A percentile compares a stretch with the other conserved stretches of the same genome.
Conservation (phyloP, 2,329 filamentous ascomycete genomes). For the Colletotrichum destructivum region DNA sequence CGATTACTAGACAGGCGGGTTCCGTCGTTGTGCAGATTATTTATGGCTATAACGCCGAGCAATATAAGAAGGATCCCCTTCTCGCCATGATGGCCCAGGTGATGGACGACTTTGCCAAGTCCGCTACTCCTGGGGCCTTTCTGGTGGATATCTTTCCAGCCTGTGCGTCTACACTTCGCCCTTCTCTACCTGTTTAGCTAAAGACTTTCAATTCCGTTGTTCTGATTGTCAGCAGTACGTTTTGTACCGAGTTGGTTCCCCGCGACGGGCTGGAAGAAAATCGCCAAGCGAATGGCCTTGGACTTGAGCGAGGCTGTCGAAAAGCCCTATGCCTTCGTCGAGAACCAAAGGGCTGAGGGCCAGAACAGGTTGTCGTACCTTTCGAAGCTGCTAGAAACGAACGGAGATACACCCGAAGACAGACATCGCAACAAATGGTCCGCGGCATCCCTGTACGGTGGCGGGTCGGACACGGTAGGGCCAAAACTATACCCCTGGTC, state of each 20-base stretch:
- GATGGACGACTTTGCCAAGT: neutral
- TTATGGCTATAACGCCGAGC: conserved; percentile 23
- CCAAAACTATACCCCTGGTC: neutral
- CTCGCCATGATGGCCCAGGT: neutral
- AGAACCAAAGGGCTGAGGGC: conserved; percentile 23
- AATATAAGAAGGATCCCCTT: conserved; percentile 8
- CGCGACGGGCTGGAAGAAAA: conserved; percentile 37
- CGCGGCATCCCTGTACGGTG: conserved; percentile 29
- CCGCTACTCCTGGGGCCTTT: neutral
- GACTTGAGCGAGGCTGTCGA: conserved; percentile 20
- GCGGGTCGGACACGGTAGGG: conserved; percentile 26
- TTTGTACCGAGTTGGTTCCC: conserved; percentile 42
- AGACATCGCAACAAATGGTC: conserved; percentile 4
- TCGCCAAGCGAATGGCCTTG: conserved; percentile 25
- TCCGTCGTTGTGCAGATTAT: conserved; percentile 11
- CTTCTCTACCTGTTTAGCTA: too few species aligned
- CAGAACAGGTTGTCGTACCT: conserved; percentile 11
- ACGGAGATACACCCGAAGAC: neutral
- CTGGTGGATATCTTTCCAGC: conserved; percentile 39
- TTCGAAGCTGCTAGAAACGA: neutral
- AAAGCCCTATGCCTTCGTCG: conserved; percentile 46
- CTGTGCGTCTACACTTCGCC: neutral
- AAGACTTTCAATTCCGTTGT: too few species aligned
- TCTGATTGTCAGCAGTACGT: conserved; percentile 45
- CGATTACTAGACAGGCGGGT: conserved; percentile 1